Evolutionary conservation across 768 basidiomycete genomes (phyloP).

Genomic region (Tylopilus rubrobrunneus): DNA sequence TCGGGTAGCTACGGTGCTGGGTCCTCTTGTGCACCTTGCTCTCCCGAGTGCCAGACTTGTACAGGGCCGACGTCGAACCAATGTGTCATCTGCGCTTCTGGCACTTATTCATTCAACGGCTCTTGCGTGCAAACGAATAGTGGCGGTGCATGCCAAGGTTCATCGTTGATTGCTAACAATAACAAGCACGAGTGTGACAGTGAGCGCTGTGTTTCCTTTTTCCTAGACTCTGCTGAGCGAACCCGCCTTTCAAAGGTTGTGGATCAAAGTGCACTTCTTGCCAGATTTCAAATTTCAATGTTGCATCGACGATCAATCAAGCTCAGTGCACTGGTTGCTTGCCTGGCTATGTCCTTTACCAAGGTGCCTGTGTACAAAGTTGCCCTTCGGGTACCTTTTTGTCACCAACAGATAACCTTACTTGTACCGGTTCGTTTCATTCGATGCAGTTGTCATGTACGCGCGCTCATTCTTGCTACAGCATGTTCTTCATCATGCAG

Average conservation of each 20-base stretch:
- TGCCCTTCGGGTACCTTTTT: constrained; percentile 77
- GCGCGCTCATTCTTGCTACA: constrained; percentile 18
- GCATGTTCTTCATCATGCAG: constrained; percentile 74
- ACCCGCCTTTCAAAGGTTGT: constrained; percentile 51
- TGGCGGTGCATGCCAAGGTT: constrained; percentile 70
- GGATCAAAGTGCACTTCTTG: constrained; percentile 81
- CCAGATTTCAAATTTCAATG: constrained; percentile 66
- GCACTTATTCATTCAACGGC: constrained; percentile 62
- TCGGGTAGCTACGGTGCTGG: constrained; percentile 61
- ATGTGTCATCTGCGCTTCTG: constrained; percentile 65
- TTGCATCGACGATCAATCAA: constrained; percentile 59
- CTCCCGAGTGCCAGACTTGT: constrained; percentile 68
- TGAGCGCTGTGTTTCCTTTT: constrained; percentile 27
- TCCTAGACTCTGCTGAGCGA: constrained; percentile 1
- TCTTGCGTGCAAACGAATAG: constrained; percentile 62
- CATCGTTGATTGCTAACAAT: constrained; percentile 74
- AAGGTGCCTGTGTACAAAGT: constrained; percentile 62
- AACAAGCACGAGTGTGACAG: constrained; percentile 81
- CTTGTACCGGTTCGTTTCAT: constrained; percentile 60
- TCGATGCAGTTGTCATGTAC: not conserved
- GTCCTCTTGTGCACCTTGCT: constrained; percentile 53
- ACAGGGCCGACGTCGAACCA: constrained; percentile 61
- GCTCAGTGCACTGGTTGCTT: constrained; percentile 76
- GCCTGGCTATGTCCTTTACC: constrained; percentile 68
- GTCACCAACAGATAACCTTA: constrained; percentile 65